Conservation (phyloP, 768 basidiomycete genomes). For the Leccinum aurantiacum region DNA sequence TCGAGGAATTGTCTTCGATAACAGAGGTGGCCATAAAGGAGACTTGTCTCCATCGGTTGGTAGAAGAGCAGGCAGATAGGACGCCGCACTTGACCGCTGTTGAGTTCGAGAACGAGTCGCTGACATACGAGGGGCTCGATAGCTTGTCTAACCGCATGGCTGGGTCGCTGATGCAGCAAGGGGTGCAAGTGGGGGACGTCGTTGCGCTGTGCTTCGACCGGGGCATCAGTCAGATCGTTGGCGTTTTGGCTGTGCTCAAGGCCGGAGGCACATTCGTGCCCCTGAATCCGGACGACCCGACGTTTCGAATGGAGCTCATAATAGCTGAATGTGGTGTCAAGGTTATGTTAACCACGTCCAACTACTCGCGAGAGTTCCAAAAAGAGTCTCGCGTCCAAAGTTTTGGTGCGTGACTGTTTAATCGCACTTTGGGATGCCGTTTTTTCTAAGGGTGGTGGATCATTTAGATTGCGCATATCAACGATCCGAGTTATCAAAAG, state of each 20-base stretch:
- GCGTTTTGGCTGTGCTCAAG: conserved; percentile 33
- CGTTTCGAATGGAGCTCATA: conserved; percentile 30
- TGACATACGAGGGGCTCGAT: conserved; percentile 36
- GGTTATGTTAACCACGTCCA: conserved; percentile 28
- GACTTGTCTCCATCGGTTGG: conserved; percentile 18
- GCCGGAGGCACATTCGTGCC: conserved; percentile 30
- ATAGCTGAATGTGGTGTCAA: conserved; percentile 28
- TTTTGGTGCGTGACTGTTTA: conserved; percentile 15
- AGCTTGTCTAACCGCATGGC: conserved; percentile 35
- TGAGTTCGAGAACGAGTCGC: conserved; percentile 29
- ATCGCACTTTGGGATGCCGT: background rate
- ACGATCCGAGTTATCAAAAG: conserved; percentile 30
- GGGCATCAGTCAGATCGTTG: conserved; percentile 30
- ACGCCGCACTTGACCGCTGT: conserved; percentile 25
- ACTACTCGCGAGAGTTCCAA: conserved; percentile 23
- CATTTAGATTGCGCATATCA: conserved; percentile 28
- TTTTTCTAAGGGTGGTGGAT: background rate
- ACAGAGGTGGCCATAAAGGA: conserved; percentile 15
- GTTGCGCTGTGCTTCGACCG: conserved; percentile 32
- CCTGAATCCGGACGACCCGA: conserved; percentile 31
- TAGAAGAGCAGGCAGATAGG: conserved; percentile 19
- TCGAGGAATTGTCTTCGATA: conserved; percentile 28
- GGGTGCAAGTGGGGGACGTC: conserved; percentile 26
- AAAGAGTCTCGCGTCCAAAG: conserved; percentile 24
- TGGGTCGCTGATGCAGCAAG: conserved; percentile 25